Evolutionary conservation across 2,329 filamentous ascomycete genomes (phyloP), one percentile per base, ranked within the genome.

Genomic region (Penicillium sp.): DNA sequence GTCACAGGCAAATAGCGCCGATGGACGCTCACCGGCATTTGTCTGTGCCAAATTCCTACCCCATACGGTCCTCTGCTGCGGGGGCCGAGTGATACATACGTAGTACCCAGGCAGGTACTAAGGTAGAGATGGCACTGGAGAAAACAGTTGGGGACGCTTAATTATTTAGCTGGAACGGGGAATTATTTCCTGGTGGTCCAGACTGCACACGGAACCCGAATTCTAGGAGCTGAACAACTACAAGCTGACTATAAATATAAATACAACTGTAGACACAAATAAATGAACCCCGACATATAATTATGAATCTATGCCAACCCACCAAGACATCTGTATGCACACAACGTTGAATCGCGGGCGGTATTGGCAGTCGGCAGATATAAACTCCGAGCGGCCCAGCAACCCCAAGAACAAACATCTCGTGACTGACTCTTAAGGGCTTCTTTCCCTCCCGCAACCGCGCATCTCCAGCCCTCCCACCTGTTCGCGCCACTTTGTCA

Each of bases 401-500:
- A n/a, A 30, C 28, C 12, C 8, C 12, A 6, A 30, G 8, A 8
- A 28, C 26, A 28, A 28, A 28, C 5, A 30, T 30, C 8, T n/a
- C n/a, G n/a, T n/a, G n/a, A n/a, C n/a, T 30, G 28, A 9, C 28
- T 5, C 12, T 5, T n/a, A 40, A 40, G 11, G n/a, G 16, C 18
- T 40, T n/a, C 18, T 18, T 18, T 40, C 18, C 35, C 35, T 40
- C 35, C 35, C 35, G 35, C 35, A 40, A 40, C 18, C 35, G n/a
- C 16, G 11, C 40, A 21, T 8, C 40, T 23, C 18, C 20, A 12
- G 1, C 18, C 23, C 20, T 40, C 16, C n/a, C 40, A 20, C 12
- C 3, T 47, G 28, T 30, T 20, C 23, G 12, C 28, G 12, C 24
- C 45, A 55, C 24, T 46, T 48, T 30, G 21, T 59, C 60, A 61